A percentile compares a stretch with the other conserved stretches of the same genome.
These are phyloP conservation scores for Colletotrichum sp. DNA, from an alignment of 2,329 filamentous ascomycete species.

Conservation along the genomic window DNA sequence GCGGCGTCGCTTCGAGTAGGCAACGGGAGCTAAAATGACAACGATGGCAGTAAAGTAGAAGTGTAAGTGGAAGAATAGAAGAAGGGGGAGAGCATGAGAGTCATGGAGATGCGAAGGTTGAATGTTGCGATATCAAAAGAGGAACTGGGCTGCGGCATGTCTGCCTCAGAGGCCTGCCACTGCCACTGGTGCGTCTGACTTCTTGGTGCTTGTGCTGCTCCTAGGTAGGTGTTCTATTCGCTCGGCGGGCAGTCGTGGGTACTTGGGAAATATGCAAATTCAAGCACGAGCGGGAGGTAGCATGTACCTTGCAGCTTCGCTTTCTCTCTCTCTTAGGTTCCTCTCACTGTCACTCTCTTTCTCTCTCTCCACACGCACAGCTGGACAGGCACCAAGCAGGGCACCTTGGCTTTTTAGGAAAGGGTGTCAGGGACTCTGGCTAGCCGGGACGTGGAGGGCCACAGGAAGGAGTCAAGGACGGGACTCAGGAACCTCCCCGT, in stretches of 20 bases:
- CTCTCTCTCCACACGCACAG: neutral
- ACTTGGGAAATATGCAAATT: neutral
- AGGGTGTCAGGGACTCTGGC: neutral
- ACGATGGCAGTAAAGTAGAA: neutral
- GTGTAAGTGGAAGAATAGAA: constrained; percentile 6
- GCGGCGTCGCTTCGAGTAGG: neutral
- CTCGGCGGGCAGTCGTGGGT: neutral
- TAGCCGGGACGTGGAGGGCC: neutral
- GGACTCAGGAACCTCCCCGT: neutral
- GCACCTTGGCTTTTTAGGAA: neutral
- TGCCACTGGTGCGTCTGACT: neutral
- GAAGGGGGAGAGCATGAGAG: constrained; percentile 1
- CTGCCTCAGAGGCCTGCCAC: constrained; percentile 19
- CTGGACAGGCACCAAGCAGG: neutral
- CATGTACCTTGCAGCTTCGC: neutral
- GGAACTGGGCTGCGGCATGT: constrained; percentile 16
- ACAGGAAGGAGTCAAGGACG: neutral
- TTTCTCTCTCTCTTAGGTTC: neutral
- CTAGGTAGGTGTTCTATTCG: neutral
- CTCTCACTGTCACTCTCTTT: neutral
- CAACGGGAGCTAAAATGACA: constrained; percentile 5
- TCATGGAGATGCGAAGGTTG: constrained; percentile 10
- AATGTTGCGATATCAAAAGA: constrained; percentile 20
- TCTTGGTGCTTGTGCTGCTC: neutral
- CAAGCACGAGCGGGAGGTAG: neutral